These are phyloP conservation scores for Pythium plurisporium DNA, from an alignment of 352 stramenopile species.

Conservation along the genomic window DNA sequence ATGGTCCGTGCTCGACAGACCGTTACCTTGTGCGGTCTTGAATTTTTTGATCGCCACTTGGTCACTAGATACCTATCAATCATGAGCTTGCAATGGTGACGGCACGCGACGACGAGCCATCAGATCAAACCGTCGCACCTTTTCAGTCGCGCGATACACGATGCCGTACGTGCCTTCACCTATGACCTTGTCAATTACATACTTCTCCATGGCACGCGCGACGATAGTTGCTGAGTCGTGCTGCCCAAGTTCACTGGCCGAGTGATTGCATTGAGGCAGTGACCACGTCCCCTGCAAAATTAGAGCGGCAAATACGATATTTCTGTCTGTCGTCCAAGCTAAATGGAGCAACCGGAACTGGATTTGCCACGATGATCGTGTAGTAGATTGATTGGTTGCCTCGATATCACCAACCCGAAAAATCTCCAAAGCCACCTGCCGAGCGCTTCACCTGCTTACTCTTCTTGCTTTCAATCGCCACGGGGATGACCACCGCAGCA, in stretches of 20 bases:
- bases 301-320: not conserved
- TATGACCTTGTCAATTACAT: constrained; percentile 75
- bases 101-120: too few species aligned
- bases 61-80: constrained; percentile 52
- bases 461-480: constrained; percentile 76
- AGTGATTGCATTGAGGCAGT: too few species aligned
- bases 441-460: constrained; percentile 35
- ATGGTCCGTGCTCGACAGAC: not conserved
- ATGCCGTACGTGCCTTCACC: constrained; percentile 81
- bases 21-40: constrained; percentile 52
- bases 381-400: too few species aligned
- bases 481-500: constrained; percentile 20
- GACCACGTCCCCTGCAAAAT: not conserved
- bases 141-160: constrained; percentile 77
- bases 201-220: constrained; percentile 61
- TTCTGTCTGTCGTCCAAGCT: too few species aligned
- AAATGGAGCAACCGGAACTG: too few species aligned
- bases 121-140: constrained; percentile 35
- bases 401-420: constrained; percentile 58
- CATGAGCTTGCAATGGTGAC: not conserved
- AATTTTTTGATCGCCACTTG: constrained; percentile 83
- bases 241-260: too few species aligned
- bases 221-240: too few species aligned
- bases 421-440: constrained; percentile 66
- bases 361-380: too few species aligned